phyloP scores from a whole-genome alignment of 495 filamentous ascomycete species.

The Pseudevernia furfuracea region DNA sequence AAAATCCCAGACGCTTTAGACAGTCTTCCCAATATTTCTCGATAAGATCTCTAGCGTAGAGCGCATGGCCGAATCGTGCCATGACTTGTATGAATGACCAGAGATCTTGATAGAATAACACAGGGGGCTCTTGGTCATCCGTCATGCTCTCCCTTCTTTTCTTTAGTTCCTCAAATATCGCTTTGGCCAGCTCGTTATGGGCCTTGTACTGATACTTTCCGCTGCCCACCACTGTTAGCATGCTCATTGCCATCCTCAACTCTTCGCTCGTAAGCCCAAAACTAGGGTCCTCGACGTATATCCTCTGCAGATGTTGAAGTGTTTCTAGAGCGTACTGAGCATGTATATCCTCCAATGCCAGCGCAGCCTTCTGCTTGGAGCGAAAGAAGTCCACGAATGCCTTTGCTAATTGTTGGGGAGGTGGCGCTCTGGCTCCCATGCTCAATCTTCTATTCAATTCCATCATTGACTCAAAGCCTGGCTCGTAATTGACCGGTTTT shows the following conservation, averaged over 20 bases:
- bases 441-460: conserved; percentile 40
- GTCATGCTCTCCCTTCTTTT: conserved; percentile 24
- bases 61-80: conserved; percentile 49
- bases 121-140: conserved; percentile 33
- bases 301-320: conserved; percentile 50
- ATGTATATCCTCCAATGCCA: conserved; percentile 57
- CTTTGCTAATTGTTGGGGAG: conserved; percentile 47
- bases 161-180: conserved; percentile 48
- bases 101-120: conserved; percentile 34
- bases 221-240: conserved; percentile 26
- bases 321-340: conserved; percentile 43
- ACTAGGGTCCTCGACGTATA: conserved; percentile 32
- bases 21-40: conserved; percentile 37
- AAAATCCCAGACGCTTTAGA: conserved; percentile 29
- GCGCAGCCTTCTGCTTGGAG: conserved; percentile 40
- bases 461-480: conserved; percentile 52
- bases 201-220: conserved; percentile 30
- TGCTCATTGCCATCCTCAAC: conserved; percentile 39
- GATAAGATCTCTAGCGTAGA: conserved; percentile 48
- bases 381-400: conserved; percentile 61
- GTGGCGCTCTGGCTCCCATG: conserved; percentile 48
- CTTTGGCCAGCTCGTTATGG: conserved; percentile 49
- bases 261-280: conserved; percentile 43
- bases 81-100: conserved; percentile 47
- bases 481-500: conserved; percentile 49